Evolutionary conservation across 164 flowering plant genomes (phyloP), one percentile per base, ranked within the genome.

Genomic region (Piper betle): DNA sequence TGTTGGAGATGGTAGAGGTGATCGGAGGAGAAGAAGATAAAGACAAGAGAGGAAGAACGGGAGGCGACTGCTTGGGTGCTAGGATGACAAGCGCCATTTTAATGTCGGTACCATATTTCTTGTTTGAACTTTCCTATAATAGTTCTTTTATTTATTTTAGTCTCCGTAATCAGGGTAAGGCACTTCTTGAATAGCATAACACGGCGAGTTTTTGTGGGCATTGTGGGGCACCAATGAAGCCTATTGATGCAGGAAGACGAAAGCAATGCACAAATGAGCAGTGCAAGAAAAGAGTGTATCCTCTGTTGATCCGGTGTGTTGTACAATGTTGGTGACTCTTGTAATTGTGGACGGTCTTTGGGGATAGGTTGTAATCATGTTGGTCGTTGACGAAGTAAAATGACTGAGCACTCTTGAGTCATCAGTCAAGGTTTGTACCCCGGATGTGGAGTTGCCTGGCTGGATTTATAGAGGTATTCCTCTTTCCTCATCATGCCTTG

Each of bases 361-460:
- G 18, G 52, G 62, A 71, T 85, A 91, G 98, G 98, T 89, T 65
- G 98, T 86, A 52, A 93, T 93, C 62, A 90, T 93, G 98, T 71
- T 93, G 68, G 97, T 93, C 55, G 86, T 93, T 37, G 98, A 93
- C 60, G 84, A 69, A 77, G 92, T n/a, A 81, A 61, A 93, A 90
- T 68, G 98, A 90, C 61, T 85, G 91, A 71, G 98, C 74, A 54
- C 80, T 93, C 40, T 64, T 93, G 65, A 79, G 97, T 71, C 75
- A 77, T 60, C 97, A 83, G 59, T 81, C 96, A 48, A 80, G 90
- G 74, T 90, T 75, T 77, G 96, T 86, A 17, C 96, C 96, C 8
- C 85, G 96, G 41, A 84, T 93, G 96, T 93, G 98, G 98, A 93
- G 94, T 69, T 87, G 94, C 75, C 84, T 93, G 60, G 88, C 98